phyloP scores from a whole-genome alignment of 306 rosid species.

The Pterocarpus santalinus region DNA sequence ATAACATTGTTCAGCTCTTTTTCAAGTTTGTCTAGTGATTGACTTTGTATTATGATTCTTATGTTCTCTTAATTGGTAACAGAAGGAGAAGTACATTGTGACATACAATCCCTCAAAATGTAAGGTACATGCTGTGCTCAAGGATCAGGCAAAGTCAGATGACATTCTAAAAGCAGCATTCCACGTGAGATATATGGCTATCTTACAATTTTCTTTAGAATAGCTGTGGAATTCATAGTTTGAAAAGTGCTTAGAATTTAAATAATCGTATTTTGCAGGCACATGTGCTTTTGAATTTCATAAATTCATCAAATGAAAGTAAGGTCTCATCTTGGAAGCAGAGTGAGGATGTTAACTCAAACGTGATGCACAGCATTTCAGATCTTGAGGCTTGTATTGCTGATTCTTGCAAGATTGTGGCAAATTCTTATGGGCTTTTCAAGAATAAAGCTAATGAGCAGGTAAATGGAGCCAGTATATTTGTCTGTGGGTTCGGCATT shows the following conservation, averaged over 20 bases:
- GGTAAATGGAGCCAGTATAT: constrained; percentile 59
- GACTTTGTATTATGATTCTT: constrained; percentile 33
- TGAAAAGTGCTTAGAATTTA: constrained; percentile 32
- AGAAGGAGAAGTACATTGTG: constrained; percentile 90
- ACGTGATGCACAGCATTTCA: constrained; percentile 49
- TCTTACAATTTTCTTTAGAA: constrained; percentile 38
- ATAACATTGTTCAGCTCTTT: constrained; percentile 21
- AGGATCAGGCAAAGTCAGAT: constrained; percentile 94
- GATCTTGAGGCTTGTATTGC: constrained; percentile 76
- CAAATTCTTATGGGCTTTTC: constrained; percentile 75
- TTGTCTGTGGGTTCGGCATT: constrained; percentile 20
- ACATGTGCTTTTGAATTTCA: constrained; percentile 82
- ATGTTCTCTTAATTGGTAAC: constrained; percentile 48
- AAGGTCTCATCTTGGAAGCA: constrained; percentile 52
- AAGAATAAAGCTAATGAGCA: constrained; percentile 85
- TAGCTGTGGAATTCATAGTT: constrained; percentile 26
- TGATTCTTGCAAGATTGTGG: constrained; percentile 81
- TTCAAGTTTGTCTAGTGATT: constrained; percentile 26
- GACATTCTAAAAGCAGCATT: constrained; percentile 97
- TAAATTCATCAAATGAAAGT: constrained; percentile 59
- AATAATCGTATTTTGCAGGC: constrained; percentile 70
- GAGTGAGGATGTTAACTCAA: constrained; percentile 50
- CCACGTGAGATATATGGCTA: constrained; percentile 73
- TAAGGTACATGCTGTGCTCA: constrained; percentile 92
- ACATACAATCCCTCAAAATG: constrained; percentile 83